Conservation (phyloP, 1,284 basidiomycete species). For the Ustilago sp. region DNA sequence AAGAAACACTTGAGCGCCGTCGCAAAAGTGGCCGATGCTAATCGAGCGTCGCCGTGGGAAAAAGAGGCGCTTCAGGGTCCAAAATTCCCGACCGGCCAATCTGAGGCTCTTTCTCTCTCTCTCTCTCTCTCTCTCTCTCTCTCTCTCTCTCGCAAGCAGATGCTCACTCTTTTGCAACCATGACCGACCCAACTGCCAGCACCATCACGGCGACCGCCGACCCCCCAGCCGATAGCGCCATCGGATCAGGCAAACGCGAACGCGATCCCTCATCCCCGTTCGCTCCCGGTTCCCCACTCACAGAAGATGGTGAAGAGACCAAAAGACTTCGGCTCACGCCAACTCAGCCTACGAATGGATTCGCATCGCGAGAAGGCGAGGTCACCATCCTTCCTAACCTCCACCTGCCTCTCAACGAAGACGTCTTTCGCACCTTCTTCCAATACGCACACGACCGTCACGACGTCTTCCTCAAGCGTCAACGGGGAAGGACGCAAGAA, state of each 20-base stretch:
- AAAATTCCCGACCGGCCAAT: neutral
- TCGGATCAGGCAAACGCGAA: conserved; percentile 16
- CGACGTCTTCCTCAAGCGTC: conserved; percentile 23
- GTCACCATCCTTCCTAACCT: conserved; percentile 35
- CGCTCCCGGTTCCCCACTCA: neutral
- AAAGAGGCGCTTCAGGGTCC: conserved; percentile 3
- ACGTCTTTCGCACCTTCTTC: conserved; percentile 39
- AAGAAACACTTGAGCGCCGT: neutral
- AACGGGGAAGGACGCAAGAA: conserved; percentile 16
- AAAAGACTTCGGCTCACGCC: conserved; percentile 14
- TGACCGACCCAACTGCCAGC: neutral
- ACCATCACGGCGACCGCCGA: neutral
- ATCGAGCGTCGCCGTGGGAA: neutral
- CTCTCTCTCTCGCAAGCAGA: neutral
- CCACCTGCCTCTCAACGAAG: conserved; percentile 41
- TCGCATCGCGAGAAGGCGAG: conserved; percentile 15
- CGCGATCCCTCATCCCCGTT: conserved; percentile 10
- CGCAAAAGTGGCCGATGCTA: conserved; percentile 10
- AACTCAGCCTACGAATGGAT: neutral
- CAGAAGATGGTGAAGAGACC: neutral
- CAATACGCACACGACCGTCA: conserved; percentile 43
- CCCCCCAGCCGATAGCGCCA: neutral
- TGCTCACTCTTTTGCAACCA: neutral
- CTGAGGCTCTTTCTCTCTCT: neutral
- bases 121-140: neutral